Conservation (phyloP, 2,329 filamentous ascomycete species). For the Alternaria burnsii region DNA sequence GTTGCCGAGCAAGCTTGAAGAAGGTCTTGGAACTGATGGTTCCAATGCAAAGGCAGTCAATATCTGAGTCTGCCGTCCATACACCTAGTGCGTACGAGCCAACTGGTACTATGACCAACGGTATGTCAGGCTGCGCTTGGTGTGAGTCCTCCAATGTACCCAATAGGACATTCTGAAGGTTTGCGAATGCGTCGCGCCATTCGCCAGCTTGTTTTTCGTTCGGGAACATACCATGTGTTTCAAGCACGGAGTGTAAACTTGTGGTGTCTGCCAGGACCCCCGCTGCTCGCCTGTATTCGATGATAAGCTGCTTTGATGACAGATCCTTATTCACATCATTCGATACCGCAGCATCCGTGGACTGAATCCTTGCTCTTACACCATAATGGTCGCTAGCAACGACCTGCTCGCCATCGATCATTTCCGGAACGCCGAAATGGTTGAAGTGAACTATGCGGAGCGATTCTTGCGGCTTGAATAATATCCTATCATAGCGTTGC, state of each 20-base stretch:
- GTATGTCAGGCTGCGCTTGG: slow-evolving; percentile 27
- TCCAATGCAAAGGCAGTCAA: slow-evolving; percentile 73
- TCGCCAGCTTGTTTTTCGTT: slow-evolving; percentile 53
- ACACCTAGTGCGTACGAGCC: slow-evolving; percentile 71
- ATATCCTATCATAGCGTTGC: slow-evolving; percentile 71
- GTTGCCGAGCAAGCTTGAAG: slow-evolving; percentile 66
- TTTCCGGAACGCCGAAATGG: slow-evolving; percentile 62
- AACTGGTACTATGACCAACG: slow-evolving; percentile 67
- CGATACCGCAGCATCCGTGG: slow-evolving; percentile 35
- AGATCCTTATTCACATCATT: slow-evolving; percentile 5
- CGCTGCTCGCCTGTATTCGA: slow-evolving; percentile 23
- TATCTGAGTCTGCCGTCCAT: slow-evolving; percentile 68
- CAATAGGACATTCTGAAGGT: slow-evolving; percentile 57
- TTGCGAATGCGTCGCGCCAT: slow-evolving; percentile 57
- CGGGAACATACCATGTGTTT: slow-evolving; percentile 54
- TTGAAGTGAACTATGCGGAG: slow-evolving; percentile 61
- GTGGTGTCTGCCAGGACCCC: slow-evolving; percentile 17
- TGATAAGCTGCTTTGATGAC: slow-evolving; percentile 9
- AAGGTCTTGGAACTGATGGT: slow-evolving; percentile 68
- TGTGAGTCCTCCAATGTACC: slow-evolving; percentile 33
- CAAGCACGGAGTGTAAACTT: slow-evolving; percentile 25
- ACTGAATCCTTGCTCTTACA: slow-evolving; percentile 48
- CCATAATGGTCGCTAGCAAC: slow-evolving; percentile 64
- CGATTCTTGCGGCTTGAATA: slow-evolving; percentile 57
- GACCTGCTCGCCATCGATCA: slow-evolving; percentile 18